These are phyloP conservation scores for Pezicula carpinea DNA, from an alignment of 2,329 filamentous ascomycete genomes.

Conservation along the genomic window DNA sequence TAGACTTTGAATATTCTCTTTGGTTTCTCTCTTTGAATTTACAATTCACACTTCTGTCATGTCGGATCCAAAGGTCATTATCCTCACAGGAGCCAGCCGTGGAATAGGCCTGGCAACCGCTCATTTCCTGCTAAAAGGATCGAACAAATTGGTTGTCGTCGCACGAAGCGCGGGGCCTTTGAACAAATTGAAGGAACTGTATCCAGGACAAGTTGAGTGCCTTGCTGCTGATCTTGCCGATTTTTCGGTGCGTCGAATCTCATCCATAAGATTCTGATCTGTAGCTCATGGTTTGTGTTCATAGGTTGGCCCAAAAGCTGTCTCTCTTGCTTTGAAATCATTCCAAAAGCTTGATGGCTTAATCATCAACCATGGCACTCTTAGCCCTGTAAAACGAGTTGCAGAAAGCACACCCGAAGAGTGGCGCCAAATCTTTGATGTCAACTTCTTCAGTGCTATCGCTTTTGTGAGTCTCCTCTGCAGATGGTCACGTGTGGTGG, in stretches of 20 bases:
- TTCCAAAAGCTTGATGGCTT: conserved; percentile 77
- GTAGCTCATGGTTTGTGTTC: background rate
- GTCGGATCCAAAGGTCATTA: conserved; percentile 60
- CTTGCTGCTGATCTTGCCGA: conserved; percentile 52
- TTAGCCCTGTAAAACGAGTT: conserved; percentile 72
- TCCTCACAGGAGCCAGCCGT: conserved; percentile 63
- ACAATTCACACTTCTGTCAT: conserved; percentile 4
- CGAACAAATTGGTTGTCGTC: conserved; percentile 55
- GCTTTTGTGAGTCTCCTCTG: conserved; percentile 56
- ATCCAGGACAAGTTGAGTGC: conserved; percentile 49
- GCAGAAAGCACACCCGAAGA: conserved; percentile 63
- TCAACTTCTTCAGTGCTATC: conserved; percentile 83
- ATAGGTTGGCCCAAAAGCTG: conserved; percentile 51
- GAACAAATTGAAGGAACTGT: conserved; percentile 44
- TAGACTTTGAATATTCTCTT: too few species aligned
- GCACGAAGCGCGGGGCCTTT: conserved; percentile 48
- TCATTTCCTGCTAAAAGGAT: conserved; percentile 43
- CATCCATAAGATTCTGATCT: background rate
- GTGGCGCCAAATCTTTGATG: conserved; percentile 72
- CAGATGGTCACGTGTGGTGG: conserved; percentile 20
- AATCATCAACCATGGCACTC: conserved; percentile 80
- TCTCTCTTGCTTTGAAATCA: conserved; percentile 57
- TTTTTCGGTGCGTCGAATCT: conserved; percentile 36
- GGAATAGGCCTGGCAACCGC: conserved; percentile 57
- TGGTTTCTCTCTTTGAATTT: too few species aligned